Conservation (phyloP, 768 basidiomycete genomes). For the Zangia roseola region DNA sequence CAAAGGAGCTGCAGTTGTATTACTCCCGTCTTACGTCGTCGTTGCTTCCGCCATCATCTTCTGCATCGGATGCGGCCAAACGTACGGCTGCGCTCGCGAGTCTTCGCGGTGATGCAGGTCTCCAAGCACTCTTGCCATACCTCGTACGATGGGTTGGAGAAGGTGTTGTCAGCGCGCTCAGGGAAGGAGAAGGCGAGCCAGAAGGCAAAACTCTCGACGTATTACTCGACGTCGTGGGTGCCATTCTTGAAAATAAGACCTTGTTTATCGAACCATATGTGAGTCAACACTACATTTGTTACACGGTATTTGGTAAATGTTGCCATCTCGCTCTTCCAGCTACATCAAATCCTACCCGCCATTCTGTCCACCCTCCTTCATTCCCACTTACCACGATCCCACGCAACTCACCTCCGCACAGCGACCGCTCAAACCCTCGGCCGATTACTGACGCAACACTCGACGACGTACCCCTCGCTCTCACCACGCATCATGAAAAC, state of each 20-base stretch:
- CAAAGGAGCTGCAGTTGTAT: conserved; percentile 91
- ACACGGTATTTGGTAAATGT: neutral
- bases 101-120: conserved; percentile 82
- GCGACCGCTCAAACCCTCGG: conserved; percentile 83
- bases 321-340: conserved; percentile 41
- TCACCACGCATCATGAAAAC: conserved; percentile 93
- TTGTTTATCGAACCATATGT: conserved; percentile 97
- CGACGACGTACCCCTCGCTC: conserved; percentile 86
- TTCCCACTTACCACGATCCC: conserved; percentile 71
- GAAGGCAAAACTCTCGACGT: conserved; percentile 78
- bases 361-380: conserved; percentile 90
- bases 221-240: conserved; percentile 79
- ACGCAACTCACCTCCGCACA: conserved; percentile 70
- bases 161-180: conserved; percentile 67
- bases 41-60: conserved; percentile 59
- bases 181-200: conserved; percentile 52
- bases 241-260: conserved; percentile 81
- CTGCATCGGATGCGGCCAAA: conserved; percentile 58
- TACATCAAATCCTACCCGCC: conserved; percentile 94
- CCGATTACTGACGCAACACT: conserved; percentile 75
- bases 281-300: conserved; percentile 32
- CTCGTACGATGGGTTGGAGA: conserved; percentile 94
- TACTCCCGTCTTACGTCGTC: conserved; percentile 88
- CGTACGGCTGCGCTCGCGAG: conserved; percentile 89
- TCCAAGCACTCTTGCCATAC: conserved; percentile 91